phyloP scores from a whole-genome alignment of 305 asterid species.

The Vinca major region DNA sequence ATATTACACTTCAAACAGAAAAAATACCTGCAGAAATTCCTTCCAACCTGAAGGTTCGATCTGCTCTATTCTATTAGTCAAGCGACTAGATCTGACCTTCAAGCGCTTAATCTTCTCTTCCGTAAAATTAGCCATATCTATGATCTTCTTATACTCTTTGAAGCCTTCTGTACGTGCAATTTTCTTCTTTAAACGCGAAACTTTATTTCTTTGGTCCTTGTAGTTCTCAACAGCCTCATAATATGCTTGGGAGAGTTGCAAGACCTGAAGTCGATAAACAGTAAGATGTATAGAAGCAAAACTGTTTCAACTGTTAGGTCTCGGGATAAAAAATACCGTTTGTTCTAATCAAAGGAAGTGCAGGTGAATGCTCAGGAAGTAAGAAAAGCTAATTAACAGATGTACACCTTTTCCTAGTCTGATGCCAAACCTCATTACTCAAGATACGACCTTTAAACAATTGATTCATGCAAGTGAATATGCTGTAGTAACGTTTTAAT shows the following conservation, averaged over 20 bases:
- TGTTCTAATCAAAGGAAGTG: background rate
- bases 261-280: slow-evolving; percentile 34
- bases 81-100: slow-evolving; percentile 74
- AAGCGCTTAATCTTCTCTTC: slow-evolving; percentile 86
- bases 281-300: slow-evolving; percentile 6
- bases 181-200: slow-evolving; percentile 78
- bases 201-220: slow-evolving; percentile 87
- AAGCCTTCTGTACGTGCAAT: slow-evolving; percentile 85
- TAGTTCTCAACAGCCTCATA: slow-evolving; percentile 63
- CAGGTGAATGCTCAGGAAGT: background rate
- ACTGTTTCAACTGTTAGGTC: background rate
- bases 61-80: slow-evolving; percentile 71
- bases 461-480: background rate
- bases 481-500: background rate
- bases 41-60: slow-evolving; percentile 99
- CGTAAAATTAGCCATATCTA: slow-evolving; percentile 67
- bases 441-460: background rate
- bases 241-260: slow-evolving; percentile 64
- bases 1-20: slow-evolving; percentile 4
- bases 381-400: background rate
- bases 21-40: slow-evolving; percentile 98
- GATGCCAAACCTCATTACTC: background rate
- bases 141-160: slow-evolving; percentile 79
- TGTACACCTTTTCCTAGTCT: background rate
- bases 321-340: background rate